These are phyloP conservation scores for Neoboletus subvelutipes DNA, from an alignment of 768 basidiomycete species.

Conservation along the genomic window DNA sequence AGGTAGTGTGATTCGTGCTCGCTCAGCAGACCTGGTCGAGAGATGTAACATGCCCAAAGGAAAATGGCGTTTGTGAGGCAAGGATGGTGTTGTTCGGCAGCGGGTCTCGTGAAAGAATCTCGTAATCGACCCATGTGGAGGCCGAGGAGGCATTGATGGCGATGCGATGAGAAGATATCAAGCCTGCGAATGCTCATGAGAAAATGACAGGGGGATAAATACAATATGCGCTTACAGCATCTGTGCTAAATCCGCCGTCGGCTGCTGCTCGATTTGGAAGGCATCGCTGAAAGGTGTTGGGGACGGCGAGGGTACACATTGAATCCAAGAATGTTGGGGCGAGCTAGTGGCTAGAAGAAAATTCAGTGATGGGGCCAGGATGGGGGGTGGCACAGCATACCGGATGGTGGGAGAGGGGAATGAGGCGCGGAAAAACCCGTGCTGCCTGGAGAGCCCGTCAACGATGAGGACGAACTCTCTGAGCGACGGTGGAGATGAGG, in stretches of 20 bases:
- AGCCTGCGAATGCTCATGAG: conserved; percentile 43
- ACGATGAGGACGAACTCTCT: conserved; percentile 55
- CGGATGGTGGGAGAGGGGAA: conserved; percentile 58
- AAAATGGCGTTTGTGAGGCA: conserved; percentile 79
- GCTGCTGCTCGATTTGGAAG: conserved; percentile 44
- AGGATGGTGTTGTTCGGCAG: conserved; percentile 67
- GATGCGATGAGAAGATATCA: conserved; percentile 74
- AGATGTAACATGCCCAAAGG: conserved; percentile 81
- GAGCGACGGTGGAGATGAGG: conserved; percentile 48
- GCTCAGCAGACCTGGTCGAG: conserved; percentile 65
- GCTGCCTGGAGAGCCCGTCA: conserved; percentile 50
- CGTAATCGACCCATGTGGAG: conserved; percentile 65
- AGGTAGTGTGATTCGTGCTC: conserved; percentile 76
- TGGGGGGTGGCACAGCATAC: conserved; percentile 30
- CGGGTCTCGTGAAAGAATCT: conserved; percentile 54
- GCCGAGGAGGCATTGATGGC: conserved; percentile 71
- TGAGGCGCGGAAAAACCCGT: conserved; percentile 52
- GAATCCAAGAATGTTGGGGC: conserved; percentile 51
- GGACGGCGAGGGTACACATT: conserved; percentile 50
- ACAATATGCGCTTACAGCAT: conserved; percentile 52
- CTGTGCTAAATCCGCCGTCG: conserved; percentile 59
- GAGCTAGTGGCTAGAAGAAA: conserved; percentile 42
- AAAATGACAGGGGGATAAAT: not conserved
- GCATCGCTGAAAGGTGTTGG: conserved; percentile 55
- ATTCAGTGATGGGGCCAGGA: conserved; percentile 5